Evolutionary conservation across 2,329 filamentous ascomycete genomes (phyloP), one percentile per base, ranked within the genome.

Genomic region (Calonectria pauciramosa): DNA sequence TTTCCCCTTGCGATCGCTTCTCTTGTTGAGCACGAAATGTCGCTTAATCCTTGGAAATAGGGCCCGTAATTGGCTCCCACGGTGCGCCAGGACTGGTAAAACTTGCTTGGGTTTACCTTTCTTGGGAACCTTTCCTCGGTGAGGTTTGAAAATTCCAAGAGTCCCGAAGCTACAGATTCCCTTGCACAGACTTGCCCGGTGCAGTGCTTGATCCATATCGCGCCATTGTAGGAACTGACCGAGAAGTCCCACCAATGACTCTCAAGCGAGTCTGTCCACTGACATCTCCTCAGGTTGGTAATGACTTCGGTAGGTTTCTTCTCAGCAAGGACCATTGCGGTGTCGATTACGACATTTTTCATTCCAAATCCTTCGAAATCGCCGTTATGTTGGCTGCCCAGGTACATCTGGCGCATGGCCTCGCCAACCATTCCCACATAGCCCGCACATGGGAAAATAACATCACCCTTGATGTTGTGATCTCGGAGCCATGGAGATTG

Each of bases 401-500:
- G 20, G 68, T 38, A 20, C 18, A 76, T 23, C 47, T 82, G 81
- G 4, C 77, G 63, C 8, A 79, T 30, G 1, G 76, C 82, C 51
- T 82, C 81, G 0, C 70, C 79, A 9, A 70, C 71, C 80, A 87
- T 82, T 10, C 84, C 82, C 0, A 84, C 78, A 34, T 83, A 82
- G 13, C 86, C 87, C 0, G 84, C 82, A 34, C 82, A 84, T 41
- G 87, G 85, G 60, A 86, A 87, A 73, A 88, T 82, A 47, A 85
- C 83, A 51, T 88, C 82, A 70, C 83, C 86, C 52, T 85, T 83
- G 81, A 88, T 85, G 11, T 79, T 74, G 81, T 89, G 88, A 70
- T 88, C 86, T n/a, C 86, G 80, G 0, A 87, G 81, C 69, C 89
- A 89, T 20, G 89, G 82, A 2, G 41, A 71, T 26, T 80, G 41